Percentiles rank a stretch among this genome's conserved stretches.
These are phyloP conservation scores for Termitomyces sp. DNA, from an alignment of 768 basidiomycete species.

Conservation along the genomic window DNA sequence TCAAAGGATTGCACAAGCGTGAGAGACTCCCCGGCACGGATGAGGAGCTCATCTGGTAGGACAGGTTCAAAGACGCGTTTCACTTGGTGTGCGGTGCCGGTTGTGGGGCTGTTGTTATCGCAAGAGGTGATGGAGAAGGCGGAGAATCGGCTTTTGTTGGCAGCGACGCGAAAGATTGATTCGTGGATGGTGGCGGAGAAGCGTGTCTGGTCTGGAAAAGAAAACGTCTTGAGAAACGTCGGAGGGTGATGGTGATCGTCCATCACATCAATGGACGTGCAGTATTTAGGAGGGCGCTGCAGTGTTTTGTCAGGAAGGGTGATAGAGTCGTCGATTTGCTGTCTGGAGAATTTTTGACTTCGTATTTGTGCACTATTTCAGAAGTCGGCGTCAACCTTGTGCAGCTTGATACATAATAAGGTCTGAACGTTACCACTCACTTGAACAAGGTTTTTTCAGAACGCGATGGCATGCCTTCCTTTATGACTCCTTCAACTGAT, in stretches of 20 bases:
- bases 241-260: slow-evolving; percentile 39
- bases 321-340: slow-evolving; percentile 38
- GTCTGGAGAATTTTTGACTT: slow-evolving; percentile 32
- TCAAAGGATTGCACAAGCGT: slow-evolving; percentile 64
- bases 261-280: slow-evolving; percentile 36
- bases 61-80: slow-evolving; percentile 64
- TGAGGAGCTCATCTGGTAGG: slow-evolving; percentile 68
- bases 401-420: background rate
- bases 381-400: background rate
- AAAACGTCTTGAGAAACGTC: slow-evolving; percentile 37
- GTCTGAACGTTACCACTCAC: background rate
- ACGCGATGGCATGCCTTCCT: slow-evolving; percentile 19
- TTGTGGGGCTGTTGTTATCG: slow-evolving; percentile 24
- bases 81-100: slow-evolving; percentile 45
- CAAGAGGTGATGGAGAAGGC: slow-evolving; percentile 33
- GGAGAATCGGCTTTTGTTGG: slow-evolving; percentile 30
- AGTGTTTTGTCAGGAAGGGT: slow-evolving; percentile 50
- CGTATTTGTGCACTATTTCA: background rate
- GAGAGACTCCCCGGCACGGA: slow-evolving; percentile 53
- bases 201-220: slow-evolving; percentile 28
- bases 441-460: background rate
- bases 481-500: slow-evolving; percentile 42
- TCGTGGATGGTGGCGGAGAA: slow-evolving; percentile 7
- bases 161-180: slow-evolving; percentile 21
- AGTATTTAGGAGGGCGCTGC: slow-evolving; percentile 21